These are phyloP conservation scores for Smittium culicis DNA, from an alignment of 371 early-diverging fungal genomes.

Conservation along the genomic window DNA sequence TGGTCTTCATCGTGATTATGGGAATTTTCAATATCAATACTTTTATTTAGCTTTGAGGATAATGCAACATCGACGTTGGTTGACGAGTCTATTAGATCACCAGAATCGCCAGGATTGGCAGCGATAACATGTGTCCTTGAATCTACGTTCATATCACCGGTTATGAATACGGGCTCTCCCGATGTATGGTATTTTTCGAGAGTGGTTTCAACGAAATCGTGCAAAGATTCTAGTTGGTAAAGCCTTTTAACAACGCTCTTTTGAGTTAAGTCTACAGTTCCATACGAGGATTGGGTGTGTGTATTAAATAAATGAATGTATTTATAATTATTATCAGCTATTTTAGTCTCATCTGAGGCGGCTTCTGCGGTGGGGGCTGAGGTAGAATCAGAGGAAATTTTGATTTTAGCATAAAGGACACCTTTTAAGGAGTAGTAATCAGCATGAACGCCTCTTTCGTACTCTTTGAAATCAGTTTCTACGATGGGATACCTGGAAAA, in stretches of 20 bases:
- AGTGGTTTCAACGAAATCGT: slow-evolving; percentile 42
- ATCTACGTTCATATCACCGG: slow-evolving; percentile 66
- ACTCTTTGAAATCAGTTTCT: slow-evolving; percentile 39
- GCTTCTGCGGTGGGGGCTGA: not conserved
- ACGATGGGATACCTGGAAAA: slow-evolving; percentile 56
- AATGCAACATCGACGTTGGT: no score
- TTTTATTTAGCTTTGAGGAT: no score
- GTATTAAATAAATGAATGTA: slow-evolving; percentile 60
- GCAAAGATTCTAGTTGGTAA: slow-evolving; percentile 42
- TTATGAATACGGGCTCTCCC: slow-evolving; percentile 41
- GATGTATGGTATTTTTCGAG: slow-evolving; percentile 26
- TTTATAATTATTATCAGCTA: slow-evolving; percentile 17
- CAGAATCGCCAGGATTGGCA: no score
- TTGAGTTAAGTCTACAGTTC: slow-evolving; percentile 30
- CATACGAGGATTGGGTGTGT: slow-evolving; percentile 66
- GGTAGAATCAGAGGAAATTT: slow-evolving; percentile 17
- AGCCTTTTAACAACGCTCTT: slow-evolving; percentile 40
- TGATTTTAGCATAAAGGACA: slow-evolving; percentile 55
- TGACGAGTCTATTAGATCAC: no score
- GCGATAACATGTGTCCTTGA: slow-evolving; percentile 38
- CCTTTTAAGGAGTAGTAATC: slow-evolving; percentile 66
- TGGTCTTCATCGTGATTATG: no score
- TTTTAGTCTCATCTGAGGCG: slow-evolving; percentile 1
- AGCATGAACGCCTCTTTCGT: slow-evolving; percentile 46
- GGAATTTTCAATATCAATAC: no score